phyloP scores from a whole-genome alignment of 352 stramenopile species.

The Pythium pyrilobum region DNA sequence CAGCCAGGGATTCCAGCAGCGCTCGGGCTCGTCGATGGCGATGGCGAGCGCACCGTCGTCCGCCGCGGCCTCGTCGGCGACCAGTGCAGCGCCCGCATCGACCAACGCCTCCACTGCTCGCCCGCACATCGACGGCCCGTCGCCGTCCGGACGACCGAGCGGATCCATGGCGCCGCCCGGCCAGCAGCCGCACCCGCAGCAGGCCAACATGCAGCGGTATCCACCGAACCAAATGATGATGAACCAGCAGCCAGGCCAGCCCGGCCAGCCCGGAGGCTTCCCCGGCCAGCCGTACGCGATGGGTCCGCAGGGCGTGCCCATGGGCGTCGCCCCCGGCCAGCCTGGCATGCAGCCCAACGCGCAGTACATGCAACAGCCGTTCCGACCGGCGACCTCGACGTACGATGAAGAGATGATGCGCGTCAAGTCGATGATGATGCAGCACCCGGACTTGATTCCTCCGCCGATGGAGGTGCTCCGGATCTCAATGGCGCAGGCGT shows the following conservation, averaged over 20 bases:
- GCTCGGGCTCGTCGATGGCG: constrained; percentile 21
- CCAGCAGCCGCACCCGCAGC: constrained; percentile 18
- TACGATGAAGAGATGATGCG: constrained; percentile 86
- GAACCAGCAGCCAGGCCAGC: constrained; percentile 32
- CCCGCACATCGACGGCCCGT: constrained; percentile 55
- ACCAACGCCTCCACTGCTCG: constrained; percentile 58
- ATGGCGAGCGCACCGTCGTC: constrained; percentile 18
- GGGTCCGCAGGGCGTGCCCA: constrained; percentile 14
- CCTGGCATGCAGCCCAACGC: constrained; percentile 28
- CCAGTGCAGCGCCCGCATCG: constrained; percentile 18
- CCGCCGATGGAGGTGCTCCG: constrained; percentile 83
- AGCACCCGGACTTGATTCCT: constrained; percentile 81
- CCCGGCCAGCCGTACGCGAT: constrained; percentile 56
- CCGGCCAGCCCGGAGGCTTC: constrained; percentile 25
- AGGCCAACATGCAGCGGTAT: constrained; percentile 35
- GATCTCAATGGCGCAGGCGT: constrained; percentile 77
- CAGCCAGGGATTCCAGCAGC: constrained; percentile 16
- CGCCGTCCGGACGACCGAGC: constrained; percentile 13
- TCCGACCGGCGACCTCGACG: constrained; percentile 52
- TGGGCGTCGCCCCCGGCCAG: constrained; percentile 21
- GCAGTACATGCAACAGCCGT: constrained; percentile 68
- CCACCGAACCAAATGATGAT: constrained; percentile 69
- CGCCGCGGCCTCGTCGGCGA: constrained; percentile 2
- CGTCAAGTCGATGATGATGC: constrained; percentile 88
- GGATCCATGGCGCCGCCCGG: constrained; percentile 3